Percentiles rank a stretch among this genome's conserved stretches.
Conservation (phyloP, 2,329 filamentous ascomycete species). For the Achaetomium macrosporum region DNA sequence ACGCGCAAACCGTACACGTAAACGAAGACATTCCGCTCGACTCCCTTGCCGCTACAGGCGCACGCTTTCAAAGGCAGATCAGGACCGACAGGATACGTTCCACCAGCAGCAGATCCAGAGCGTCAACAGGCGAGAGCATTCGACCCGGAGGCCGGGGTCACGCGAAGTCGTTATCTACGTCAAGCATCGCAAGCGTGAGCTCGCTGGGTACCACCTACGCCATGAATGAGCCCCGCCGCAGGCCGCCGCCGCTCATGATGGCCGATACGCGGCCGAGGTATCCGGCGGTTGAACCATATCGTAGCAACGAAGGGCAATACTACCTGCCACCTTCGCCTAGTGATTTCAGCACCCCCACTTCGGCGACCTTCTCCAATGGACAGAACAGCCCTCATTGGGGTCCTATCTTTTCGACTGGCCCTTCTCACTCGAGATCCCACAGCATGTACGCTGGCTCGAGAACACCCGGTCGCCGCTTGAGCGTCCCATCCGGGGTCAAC, state of each 20-base stretch:
- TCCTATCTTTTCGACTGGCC: constrained; percentile 66
- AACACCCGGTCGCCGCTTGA: constrained; percentile 68
- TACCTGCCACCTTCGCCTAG: constrained; percentile 64
- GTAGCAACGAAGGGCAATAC: constrained; percentile 58
- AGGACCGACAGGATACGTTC: constrained; percentile 75
- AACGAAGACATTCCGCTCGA: constrained; percentile 95
- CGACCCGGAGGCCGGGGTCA: constrained; percentile 70
- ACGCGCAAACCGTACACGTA: constrained; percentile 95
- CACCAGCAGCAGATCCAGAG: constrained; percentile 63
- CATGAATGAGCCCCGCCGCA: constrained; percentile 61
- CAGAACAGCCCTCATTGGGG: constrained; percentile 72
- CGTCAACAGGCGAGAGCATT: constrained; percentile 70
- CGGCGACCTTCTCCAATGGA: constrained; percentile 71
- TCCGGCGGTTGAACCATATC: constrained; percentile 62
- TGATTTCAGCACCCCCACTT: constrained; percentile 77
- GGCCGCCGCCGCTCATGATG: constrained; percentile 80
- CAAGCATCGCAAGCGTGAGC: constrained; percentile 67
- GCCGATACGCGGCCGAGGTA: constrained; percentile 60
- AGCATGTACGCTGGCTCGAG: constrained; percentile 66
- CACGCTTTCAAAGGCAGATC: constrained; percentile 86
- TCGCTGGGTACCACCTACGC: constrained; percentile 64
- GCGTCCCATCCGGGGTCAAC: constrained; percentile 69
- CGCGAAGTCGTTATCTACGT: constrained; percentile 78
- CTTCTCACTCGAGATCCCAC: constrained; percentile 61
- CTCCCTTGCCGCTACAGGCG: constrained; percentile 87